Base-by-base conservation (phyloP, 306 rosid genomes). In the Geum urbanum region DNA sequence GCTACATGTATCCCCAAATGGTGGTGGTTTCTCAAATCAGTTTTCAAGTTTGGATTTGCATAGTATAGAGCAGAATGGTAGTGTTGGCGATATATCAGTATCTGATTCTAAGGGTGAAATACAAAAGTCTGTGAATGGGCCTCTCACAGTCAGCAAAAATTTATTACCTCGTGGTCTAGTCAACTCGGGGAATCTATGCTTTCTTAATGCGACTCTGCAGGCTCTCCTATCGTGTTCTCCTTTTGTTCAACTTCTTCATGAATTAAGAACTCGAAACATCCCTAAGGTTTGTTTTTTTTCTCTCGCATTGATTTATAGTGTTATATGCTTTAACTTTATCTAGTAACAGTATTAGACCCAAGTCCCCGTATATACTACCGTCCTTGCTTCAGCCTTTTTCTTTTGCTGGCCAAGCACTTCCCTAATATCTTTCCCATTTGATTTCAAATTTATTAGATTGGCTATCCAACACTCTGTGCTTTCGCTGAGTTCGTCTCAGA, bases 161-260 rank as follows among this genome's bases (percentile, higher is more conserved):
- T 77, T 89, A 19, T 85, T 83, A 66, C 96, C 96, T 64, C 86
- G 92, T 51, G 99, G 99, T 41, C 85, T 95, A 57, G 70, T 89
- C 15, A 95, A 95, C 77, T 80, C 86, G 1, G 99, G 99, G 72
- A 95, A 95, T 79, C 73, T 95, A 51, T 95, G 99, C 78, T 95
- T 95, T 80, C 88, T 95, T 61, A 91, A 85, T 81, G 88, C 99
- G 39, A 89, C 92, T 22, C 51, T 95, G 80, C 99, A 95, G 78
- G 97, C 96, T 66, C 95, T 95, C 47, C 78, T 95, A 76, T 78
- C 95, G n/a, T 91, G 99, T 52, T 84, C 92, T 63, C 96, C 89
- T 55, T 95, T 95, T 67, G 86, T 91, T 66, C 86, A 83, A 61
- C 92, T 95, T 78, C 72, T 95, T 75, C 87, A 84, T 71, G 91